Conservation (phyloP, 2,329 filamentous ascomycete genomes). For the Dendrostoma leiphaemia region DNA sequence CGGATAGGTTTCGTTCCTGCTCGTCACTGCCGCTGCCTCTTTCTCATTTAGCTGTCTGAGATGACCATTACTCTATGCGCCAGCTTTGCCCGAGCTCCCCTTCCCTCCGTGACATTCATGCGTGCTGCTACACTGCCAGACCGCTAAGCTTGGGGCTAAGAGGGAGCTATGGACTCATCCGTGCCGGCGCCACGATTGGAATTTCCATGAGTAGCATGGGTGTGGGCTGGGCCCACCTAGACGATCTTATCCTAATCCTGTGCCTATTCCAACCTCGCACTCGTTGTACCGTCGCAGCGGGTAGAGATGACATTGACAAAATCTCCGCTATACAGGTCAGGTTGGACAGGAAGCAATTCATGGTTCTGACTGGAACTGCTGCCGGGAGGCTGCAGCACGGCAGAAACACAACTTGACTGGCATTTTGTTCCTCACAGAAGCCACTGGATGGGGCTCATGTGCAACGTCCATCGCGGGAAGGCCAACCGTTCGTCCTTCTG, state of each 20-base stretch:
- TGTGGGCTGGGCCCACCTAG: too few species aligned
- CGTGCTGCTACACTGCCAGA: too few species aligned
- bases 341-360: background rate
- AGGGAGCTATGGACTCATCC: slow-evolving; percentile 2
- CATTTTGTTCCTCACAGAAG: too few species aligned
- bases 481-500: background rate
- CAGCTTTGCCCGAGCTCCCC: too few species aligned
- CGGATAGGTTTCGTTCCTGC: background rate
- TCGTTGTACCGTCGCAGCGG: too few species aligned
- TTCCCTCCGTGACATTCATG: too few species aligned
- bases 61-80: too few species aligned
- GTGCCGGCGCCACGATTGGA: background rate
- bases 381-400: slow-evolving; percentile 9
- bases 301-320: background rate
- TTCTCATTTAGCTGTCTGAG: too few species aligned
- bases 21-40: background rate
- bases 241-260: too few species aligned
- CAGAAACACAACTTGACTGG: slow-evolving; percentile 5
- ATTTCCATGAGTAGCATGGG: background rate
- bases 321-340: background rate
- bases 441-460: slow-evolving; percentile 1
- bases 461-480: background rate
- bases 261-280: background rate
- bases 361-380: background rate
- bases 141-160: background rate